These are phyloP conservation scores for Rehmannia glutinosa DNA, from an alignment of 257 asterid genomes.

Conservation along the genomic window DNA sequence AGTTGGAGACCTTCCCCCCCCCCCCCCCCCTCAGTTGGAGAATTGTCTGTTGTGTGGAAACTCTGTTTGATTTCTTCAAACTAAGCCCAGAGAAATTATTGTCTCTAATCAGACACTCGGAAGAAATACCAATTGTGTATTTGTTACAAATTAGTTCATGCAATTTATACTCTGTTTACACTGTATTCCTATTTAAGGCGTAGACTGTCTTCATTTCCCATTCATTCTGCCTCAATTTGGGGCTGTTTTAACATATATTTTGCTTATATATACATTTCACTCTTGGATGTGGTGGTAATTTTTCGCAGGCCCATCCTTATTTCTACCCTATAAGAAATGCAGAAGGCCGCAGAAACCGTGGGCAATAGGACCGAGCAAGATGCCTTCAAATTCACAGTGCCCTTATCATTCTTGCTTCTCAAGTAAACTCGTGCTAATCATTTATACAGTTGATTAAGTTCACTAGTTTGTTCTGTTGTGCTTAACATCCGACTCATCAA, in stretches of 20 bases:
- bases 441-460: slow-evolving; percentile 22
- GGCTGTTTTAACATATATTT: neutral
- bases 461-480: slow-evolving; percentile 9
- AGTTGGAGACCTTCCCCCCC: no score
- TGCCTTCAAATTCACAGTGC: neutral
- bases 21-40: no score
- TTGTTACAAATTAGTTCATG: no score
- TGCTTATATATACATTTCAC: neutral
- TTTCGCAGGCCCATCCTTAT: slow-evolving; percentile 87
- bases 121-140: no score
- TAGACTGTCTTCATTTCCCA: no score
- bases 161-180: no score
- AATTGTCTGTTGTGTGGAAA: no score
- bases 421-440: slow-evolving; percentile 5
- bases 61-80: no score
- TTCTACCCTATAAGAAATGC: slow-evolving; percentile 75
- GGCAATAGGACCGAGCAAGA: slow-evolving; percentile 37
- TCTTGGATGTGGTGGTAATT: slow-evolving; percentile 6
- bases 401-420: slow-evolving; percentile 13
- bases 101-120: no score
- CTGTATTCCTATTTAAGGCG: no score
- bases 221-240: no score
- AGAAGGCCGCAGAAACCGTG: slow-evolving; percentile 74
- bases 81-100: no score
- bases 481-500: slow-evolving; percentile 19